These are phyloP conservation scores for Boletus sp. DNA, from an alignment of 768 basidiomycete species.

Conservation along the genomic window DNA sequence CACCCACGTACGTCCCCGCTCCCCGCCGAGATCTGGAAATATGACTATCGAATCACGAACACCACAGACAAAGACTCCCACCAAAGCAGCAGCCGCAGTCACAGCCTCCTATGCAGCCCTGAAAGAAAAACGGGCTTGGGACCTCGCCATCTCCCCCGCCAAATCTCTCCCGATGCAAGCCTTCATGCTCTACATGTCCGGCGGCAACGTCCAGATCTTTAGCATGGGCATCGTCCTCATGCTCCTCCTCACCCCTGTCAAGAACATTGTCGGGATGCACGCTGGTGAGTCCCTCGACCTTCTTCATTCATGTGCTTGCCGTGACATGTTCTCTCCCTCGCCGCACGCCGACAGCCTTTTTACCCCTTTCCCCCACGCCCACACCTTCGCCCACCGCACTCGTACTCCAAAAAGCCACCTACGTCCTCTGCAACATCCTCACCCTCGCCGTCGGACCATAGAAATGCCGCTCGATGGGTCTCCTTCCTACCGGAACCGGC, in stretches of 20 bases:
- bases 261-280: slow-evolving; percentile 77
- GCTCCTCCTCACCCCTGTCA: slow-evolving; percentile 84
- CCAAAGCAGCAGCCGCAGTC: slow-evolving; percentile 32
- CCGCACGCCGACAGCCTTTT: slow-evolving; percentile 39
- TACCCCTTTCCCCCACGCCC: slow-evolving; percentile 56
- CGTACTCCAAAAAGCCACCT: slow-evolving; percentile 61
- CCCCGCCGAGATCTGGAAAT: background rate
- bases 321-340: no score
- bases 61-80: slow-evolving; percentile 41
- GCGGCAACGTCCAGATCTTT: slow-evolving; percentile 92
- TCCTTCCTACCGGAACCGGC: no score
- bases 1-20: background rate
- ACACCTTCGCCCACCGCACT: slow-evolving; percentile 51
- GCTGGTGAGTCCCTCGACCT: slow-evolving; percentile 47
- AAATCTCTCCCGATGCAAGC: slow-evolving; percentile 96
- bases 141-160: slow-evolving; percentile 77
- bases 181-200: slow-evolving; percentile 99
- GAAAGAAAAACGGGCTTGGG: slow-evolving; percentile 83
- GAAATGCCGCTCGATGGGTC: no score
- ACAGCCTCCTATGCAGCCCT: slow-evolving; percentile 58
- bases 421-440: no score
- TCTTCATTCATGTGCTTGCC: no score
- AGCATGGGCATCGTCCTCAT: slow-evolving; percentile 96
- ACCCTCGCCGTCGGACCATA: no score
- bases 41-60: no score